phyloP scores from a whole-genome alignment of 2,329 filamentous ascomycete genomes.

The Tolypocladium endophyticum region DNA sequence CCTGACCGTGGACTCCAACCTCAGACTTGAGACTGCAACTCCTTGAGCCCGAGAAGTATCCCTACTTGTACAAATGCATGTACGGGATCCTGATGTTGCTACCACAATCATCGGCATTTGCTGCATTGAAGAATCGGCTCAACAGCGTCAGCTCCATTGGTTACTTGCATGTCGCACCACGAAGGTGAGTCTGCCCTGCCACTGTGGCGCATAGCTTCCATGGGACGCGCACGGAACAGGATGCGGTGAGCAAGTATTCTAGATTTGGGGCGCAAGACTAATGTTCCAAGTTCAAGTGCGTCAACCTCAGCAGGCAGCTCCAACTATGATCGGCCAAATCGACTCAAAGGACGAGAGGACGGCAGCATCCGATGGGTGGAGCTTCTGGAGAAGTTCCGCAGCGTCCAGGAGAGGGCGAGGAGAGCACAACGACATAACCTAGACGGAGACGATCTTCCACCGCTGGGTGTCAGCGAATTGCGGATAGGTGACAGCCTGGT shows the following conservation, averaged over 20 bases:
- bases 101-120: slow-evolving; percentile 96
- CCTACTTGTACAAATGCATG: slow-evolving; percentile 93
- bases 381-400: slow-evolving; percentile 86
- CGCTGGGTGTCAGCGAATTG: slow-evolving; percentile 32
- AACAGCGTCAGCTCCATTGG: slow-evolving; percentile 97
- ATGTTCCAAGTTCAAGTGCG: slow-evolving; percentile 20
- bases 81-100: slow-evolving; percentile 96
- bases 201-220: background rate
- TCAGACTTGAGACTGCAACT: slow-evolving; percentile 86
- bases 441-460: slow-evolving; percentile 37
- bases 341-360: slow-evolving; percentile 75
- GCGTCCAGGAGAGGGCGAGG: slow-evolving; percentile 77
- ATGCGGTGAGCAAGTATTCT: background rate
- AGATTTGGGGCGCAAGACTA: background rate
- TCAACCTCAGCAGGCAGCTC: slow-evolving; percentile 38
- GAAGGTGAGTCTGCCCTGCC: slow-evolving; percentile 50
- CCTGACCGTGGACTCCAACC: background rate
- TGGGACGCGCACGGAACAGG: background rate
- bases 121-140: slow-evolving; percentile 87
- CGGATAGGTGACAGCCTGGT: slow-evolving; percentile 29
- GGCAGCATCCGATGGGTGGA: slow-evolving; percentile 83
- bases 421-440: slow-evolving; percentile 52
- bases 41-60: slow-evolving; percentile 88
- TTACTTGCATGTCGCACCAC: slow-evolving; percentile 72
- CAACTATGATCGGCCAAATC: slow-evolving; percentile 61